Evolutionary conservation across 1,284 basidiomycete genomes (phyloP), one percentile per base, ranked within the genome.

Genomic region (Ustilago loliicola): DNA sequence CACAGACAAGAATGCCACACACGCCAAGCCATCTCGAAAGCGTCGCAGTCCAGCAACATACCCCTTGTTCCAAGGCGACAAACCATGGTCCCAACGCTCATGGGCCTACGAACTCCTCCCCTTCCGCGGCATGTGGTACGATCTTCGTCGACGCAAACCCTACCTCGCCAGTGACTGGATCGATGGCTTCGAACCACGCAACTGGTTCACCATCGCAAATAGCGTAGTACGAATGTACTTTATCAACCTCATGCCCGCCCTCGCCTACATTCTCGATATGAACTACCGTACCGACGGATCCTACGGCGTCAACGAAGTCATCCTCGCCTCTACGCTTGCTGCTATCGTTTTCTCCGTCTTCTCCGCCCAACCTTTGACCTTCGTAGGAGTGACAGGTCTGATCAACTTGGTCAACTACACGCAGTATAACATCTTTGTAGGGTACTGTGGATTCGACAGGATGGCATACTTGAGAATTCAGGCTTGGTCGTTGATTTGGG

Each of bases 251-350:
- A 89, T 96, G 53, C 95, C 95, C 2, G 94, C 93, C 9, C 92
- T 97, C 56, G 95, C 96, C 1, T 98, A 98, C 86, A 94, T 94
- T 21, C 87, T 98, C 52, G 95, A 98, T 84, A 89, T 98, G 56
- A 96, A 97, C 86, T 93, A 96, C 52, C 84, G 88, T 86, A 95
- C 94, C 0, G 94, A 94, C 1, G 90, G 91, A 29, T 90, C 93
- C 79, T 98, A 96, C 87, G 95, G 94, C 8, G 93, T 98, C 8
- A 90, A 94, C 17, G 96, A 98, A 86, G 93, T 96, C 9, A 84
- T 82, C 55, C 68, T 80, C 34, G 80, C 80, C 29, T 79, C 82
- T 1, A 80, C 84, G 85, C 92, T 97, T 90, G 93, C 94, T 0
- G 93, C 95, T 0, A 93, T 95, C 83, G 89, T 95, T n/a, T 96